Conservation (phyloP, 148 eudicot species). For the Beta vulgaris region DNA sequence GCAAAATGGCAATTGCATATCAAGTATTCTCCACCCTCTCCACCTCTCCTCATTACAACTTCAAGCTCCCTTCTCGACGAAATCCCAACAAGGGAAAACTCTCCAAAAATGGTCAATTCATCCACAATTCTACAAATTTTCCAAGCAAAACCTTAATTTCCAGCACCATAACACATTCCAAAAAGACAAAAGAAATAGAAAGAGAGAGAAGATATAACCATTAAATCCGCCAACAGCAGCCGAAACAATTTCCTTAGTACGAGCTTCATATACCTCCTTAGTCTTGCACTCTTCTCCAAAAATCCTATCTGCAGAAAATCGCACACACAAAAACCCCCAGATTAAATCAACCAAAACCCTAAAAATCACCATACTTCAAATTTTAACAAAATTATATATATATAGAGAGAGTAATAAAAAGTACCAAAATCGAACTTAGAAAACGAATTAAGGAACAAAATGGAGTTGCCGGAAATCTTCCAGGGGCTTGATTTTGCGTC, state of each 20-base stretch:
- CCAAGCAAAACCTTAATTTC: too few species aligned
- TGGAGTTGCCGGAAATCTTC: conserved; percentile 74
- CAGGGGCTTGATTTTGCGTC: conserved; percentile 81
- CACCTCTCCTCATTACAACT: too few species aligned
- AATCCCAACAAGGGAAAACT: too few species aligned
- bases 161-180: neutral
- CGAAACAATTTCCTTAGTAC: conserved; percentile 70
- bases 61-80: too few species aligned
- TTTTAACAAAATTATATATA: neutral
- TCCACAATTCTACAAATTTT: neutral
- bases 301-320: conserved; percentile 49
- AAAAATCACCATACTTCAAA: neutral
- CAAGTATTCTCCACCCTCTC: too few species aligned
- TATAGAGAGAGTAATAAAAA: neutral
- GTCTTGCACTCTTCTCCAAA: conserved; percentile 77
- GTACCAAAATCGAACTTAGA: conserved; percentile 80
- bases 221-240: conserved; percentile 92
- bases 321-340: neutral
- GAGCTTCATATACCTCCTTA: conserved; percentile 62
- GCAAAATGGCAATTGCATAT: too few species aligned
- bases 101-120: too few species aligned
- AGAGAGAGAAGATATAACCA: conserved; percentile 37
- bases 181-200: too few species aligned
- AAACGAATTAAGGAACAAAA: conserved; percentile 41
- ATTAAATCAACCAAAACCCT: conserved; percentile 24